phyloP scores from a whole-genome alignment of 192 early-diverging fungal genomes.

The Rhizophagus clarus region DNA sequence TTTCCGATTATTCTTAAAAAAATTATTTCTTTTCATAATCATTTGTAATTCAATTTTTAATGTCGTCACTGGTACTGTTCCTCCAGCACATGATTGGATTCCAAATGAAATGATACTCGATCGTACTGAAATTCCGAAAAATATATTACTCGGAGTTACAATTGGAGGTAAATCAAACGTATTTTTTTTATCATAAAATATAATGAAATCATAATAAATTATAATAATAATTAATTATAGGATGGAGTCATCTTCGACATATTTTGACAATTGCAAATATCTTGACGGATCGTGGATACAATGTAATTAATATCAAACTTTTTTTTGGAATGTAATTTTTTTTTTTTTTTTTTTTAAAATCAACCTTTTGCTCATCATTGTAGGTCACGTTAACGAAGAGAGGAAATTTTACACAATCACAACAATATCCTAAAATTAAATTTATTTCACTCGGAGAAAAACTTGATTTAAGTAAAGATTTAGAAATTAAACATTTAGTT shows the following conservation, averaged over 20 bases:
- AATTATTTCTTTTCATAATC: no score
- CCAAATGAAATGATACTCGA: no score
- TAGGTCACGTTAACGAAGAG: not conserved
- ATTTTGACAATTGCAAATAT: not conserved
- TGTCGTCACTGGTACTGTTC: no score
- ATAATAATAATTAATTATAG: not conserved
- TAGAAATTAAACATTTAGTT: not conserved
- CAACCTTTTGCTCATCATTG: no score
- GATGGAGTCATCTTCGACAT: not conserved
- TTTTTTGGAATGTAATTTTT: not conserved
- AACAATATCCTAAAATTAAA: not conserved
- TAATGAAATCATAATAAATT: no score
- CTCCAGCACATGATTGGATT: no score
- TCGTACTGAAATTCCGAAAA: no score
- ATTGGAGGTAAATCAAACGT: no score
- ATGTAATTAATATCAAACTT: not conserved
- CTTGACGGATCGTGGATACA: not conserved
- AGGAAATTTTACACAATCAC: not conserved
- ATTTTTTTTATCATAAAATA: no score
- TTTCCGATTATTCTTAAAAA: not conserved
- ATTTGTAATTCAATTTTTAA: no score
- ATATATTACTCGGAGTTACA: no score
- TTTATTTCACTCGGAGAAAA: not conserved
- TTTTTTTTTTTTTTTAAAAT: not conserved
- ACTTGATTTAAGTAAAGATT: not conserved